Conservation (phyloP, 1,284 basidiomycete species). For the Mycosarcoma maydis region DNA sequence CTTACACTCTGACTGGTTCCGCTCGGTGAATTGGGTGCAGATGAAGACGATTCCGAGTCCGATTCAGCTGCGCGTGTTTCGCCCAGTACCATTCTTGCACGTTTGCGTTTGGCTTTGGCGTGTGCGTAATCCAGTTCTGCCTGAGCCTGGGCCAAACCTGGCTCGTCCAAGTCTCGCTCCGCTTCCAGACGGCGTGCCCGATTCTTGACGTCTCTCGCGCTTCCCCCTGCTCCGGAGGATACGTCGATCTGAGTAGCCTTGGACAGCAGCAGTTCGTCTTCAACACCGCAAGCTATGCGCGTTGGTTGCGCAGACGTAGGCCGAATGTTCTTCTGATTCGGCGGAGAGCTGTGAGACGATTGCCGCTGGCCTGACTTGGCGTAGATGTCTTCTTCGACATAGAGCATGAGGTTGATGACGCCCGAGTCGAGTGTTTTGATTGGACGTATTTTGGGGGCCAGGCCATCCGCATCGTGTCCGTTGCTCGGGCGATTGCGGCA, state of each 20-base stretch:
- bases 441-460: conserved; percentile 31
- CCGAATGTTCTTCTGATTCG: not conserved
- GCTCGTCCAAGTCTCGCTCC: conserved; percentile 43
- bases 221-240: conserved; percentile 8
- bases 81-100: conserved; percentile 41
- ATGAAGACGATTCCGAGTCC: conserved; percentile 18
- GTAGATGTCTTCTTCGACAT: conserved; percentile 44
- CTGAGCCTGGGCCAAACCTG: conserved; percentile 24
- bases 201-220: conserved; percentile 31
- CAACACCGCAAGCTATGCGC: not conserved
- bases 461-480: not conserved
- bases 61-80: conserved; percentile 40
- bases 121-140: conserved; percentile 27
- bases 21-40: conserved; percentile 18
- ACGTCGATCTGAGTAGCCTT: conserved; percentile 38
- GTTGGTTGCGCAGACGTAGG: conserved; percentile 26
- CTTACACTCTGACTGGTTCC: conserved; percentile 68
- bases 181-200: conserved; percentile 30
- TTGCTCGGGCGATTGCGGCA: not conserved
- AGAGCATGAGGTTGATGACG: conserved; percentile 51
- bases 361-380: conserved; percentile 22
- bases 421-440: conserved; percentile 50
- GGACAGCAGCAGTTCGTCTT: conserved; percentile 22
- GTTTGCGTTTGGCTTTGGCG: conserved; percentile 39
- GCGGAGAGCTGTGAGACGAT: not conserved